These are phyloP conservation scores for Agrocybe chaxingu DNA, from an alignment of 768 basidiomycete species.

Conservation along the genomic window DNA sequence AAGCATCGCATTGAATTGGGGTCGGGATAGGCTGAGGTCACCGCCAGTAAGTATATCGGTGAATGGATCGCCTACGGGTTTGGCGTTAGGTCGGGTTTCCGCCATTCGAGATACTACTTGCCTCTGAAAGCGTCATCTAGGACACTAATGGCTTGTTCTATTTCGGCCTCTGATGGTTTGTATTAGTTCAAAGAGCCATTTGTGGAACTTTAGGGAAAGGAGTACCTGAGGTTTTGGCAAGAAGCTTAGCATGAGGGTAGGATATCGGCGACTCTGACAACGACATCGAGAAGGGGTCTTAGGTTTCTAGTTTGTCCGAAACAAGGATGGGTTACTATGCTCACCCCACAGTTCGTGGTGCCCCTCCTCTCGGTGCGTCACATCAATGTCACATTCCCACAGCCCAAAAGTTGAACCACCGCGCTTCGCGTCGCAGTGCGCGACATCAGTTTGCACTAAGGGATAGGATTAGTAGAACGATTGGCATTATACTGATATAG, in stretches of 20 bases:
- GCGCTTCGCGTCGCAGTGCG: too few relatives aligned
- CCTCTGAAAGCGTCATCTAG: slow-evolving; percentile 8
- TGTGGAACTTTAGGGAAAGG: neutral
- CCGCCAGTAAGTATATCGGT: slow-evolving; percentile 15
- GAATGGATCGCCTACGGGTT: slow-evolving; percentile 16
- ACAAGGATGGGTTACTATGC: too few relatives aligned
- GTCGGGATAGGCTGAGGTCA: slow-evolving; percentile 13
- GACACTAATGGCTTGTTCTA: slow-evolving; percentile 3
- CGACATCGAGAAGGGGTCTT: neutral
- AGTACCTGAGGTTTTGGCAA: neutral
- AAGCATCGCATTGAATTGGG: slow-evolving; percentile 10
- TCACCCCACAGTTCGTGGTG: too few relatives aligned
- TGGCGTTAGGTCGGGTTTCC: neutral
- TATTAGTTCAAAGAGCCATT: neutral
- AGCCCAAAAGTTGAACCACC: too few relatives aligned
- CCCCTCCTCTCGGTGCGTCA: too few relatives aligned
- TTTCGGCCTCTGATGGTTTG: slow-evolving; percentile 4
- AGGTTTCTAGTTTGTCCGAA: too few relatives aligned
- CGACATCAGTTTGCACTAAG: too few relatives aligned
- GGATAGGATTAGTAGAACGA: too few relatives aligned
- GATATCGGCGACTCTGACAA: neutral
- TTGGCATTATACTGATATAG: too few relatives aligned
- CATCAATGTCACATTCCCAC: too few relatives aligned
- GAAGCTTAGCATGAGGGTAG: slow-evolving; percentile 7
- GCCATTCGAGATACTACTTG: neutral